A percentile compares a stretch with the other conserved stretches of the same genome.
Evolutionary conservation across 1,284 basidiomycete genomes (phyloP).

Genomic region (Cutaneotrichosporon cavernicola): DNA sequence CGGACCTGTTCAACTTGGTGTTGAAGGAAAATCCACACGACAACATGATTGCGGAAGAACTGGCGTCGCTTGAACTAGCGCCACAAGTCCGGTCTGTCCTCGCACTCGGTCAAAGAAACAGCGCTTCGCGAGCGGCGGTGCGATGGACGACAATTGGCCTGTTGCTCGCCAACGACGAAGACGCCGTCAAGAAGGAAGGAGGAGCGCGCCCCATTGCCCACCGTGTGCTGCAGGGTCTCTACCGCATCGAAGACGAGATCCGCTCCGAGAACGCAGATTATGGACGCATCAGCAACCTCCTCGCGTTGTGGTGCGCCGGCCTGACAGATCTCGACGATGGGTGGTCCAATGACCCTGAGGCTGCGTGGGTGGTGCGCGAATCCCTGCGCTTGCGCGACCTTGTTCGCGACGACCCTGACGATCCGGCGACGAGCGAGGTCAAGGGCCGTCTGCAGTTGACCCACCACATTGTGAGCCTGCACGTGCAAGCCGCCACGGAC

Average conservation of each 20-base stretch:
- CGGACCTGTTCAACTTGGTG: background rate
- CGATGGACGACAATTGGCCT: constrained; percentile 4
- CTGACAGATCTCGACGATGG: constrained; percentile 6
- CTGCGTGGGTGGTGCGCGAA: background rate
- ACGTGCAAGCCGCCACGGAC: background rate
- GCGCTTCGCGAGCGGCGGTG: background rate
- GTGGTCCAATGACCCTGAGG: background rate
- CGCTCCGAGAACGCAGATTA: background rate
- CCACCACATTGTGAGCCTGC: constrained; percentile 1
- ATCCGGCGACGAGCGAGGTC: background rate
- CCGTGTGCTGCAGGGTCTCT: background rate
- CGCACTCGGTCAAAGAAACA: constrained; percentile 1
- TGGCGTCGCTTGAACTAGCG: background rate
- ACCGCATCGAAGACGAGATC: background rate
- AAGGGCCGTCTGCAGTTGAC: constrained; percentile 10
- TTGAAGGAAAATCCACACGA: background rate
- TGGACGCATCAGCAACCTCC: background rate
- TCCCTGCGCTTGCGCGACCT: background rate
- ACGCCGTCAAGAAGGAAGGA: background rate
- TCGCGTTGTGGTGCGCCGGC: constrained; percentile 2
- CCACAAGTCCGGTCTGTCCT: constrained; percentile 9
- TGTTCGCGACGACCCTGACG: constrained; percentile 2
- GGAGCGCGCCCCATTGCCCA: background rate
- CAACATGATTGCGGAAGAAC: background rate
- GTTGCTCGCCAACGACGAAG: background rate